Evolutionary conservation across 768 basidiomycete genomes (phyloP), one percentile per base, ranked within the genome.

Genomic region (Trametes cubensis): DNA sequence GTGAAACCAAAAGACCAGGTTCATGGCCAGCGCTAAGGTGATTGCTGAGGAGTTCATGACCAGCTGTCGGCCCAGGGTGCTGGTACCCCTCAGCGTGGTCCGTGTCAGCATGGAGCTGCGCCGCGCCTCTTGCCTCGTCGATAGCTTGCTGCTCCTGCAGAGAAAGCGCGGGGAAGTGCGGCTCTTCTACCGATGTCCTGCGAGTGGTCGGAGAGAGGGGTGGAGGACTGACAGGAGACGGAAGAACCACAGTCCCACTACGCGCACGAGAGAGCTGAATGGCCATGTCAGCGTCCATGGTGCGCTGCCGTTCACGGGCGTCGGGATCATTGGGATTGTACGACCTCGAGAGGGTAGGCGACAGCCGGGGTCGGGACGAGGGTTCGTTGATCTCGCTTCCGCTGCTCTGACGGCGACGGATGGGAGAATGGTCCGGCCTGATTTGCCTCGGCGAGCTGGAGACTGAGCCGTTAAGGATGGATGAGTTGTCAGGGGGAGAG

Each of bases 221-320:
- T 8, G 77, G 74, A 14, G 77, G 66, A 25, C 79, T 71, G 15
- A 73, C 63, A 0, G 78, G 74, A 13, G 69, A 70, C 55, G 68
- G 46, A 4, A 77, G 58, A 23, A 64, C 73, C 7, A 85, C 68
- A 0, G 88, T 88, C 53, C 86, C 86, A 62, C 87, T 79, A 21
- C 91, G 83, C 0, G 89, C 90, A 21, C 84, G 80, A 23, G 88
- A 89, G 44, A 90, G 83, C 34, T 90, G 88, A 71, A 92, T 82
- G 55, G 90, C 92, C 90, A 94, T 93, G 69, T 95, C 94, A 0
- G 92, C 92, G 69, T 98, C 95, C 88, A 97, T 92, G 6, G 92
- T 87, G 39, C 90, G 84, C 78, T 98, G 95, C 20, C 95, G 85
- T 73, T 97, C 94, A 57, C 87, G 80, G 20, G 85, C 85, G 55